Evolutionary conservation across 805 yeast genomes (phyloP).

Genomic region (Cephaloascus albidus): DNA sequence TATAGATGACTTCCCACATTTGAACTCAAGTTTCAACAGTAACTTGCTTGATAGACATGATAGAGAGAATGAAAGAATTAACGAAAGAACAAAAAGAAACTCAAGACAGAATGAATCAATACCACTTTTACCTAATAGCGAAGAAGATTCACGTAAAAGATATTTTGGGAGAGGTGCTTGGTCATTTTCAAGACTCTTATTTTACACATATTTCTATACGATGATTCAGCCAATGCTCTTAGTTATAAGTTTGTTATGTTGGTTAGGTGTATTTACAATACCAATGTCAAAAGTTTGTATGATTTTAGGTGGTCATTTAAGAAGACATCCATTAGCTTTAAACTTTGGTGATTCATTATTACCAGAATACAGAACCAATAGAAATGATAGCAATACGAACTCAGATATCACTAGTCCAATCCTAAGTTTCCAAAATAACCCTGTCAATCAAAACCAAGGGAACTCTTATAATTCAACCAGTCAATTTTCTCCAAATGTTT

Average conservation of each 20-base stretch:
- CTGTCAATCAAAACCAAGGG: no score
- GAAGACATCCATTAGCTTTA: slow-evolving; percentile 88
- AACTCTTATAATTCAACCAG: no score
- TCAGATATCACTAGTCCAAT: no score
- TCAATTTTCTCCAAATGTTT: slow-evolving; percentile 44
- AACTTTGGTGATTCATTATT: no score
- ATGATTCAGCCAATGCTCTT: slow-evolving; percentile 60
- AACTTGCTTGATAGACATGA: no score
- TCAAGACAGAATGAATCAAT: background rate
- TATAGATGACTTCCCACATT: background rate
- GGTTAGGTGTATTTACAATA: slow-evolving; percentile 82
- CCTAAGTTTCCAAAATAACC: no score
- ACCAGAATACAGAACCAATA: no score
- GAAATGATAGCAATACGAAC: no score
- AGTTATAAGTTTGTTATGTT: slow-evolving; percentile 49
- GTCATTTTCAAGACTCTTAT: slow-evolving; percentile 74
- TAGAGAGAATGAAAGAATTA: no score
- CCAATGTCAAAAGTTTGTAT: slow-evolving; percentile 83
- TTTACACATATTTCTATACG: slow-evolving; percentile 62
- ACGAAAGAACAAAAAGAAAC: no score
- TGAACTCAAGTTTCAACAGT: no score
- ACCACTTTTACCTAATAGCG: background rate
- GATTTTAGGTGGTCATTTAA: slow-evolving; percentile 64
- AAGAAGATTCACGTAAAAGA: slow-evolving; percentile 35
- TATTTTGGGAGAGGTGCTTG: slow-evolving; percentile 89